Evolutionary conservation across 306 rosid species (phyloP).

Genomic region (Glycine latifolia): DNA sequence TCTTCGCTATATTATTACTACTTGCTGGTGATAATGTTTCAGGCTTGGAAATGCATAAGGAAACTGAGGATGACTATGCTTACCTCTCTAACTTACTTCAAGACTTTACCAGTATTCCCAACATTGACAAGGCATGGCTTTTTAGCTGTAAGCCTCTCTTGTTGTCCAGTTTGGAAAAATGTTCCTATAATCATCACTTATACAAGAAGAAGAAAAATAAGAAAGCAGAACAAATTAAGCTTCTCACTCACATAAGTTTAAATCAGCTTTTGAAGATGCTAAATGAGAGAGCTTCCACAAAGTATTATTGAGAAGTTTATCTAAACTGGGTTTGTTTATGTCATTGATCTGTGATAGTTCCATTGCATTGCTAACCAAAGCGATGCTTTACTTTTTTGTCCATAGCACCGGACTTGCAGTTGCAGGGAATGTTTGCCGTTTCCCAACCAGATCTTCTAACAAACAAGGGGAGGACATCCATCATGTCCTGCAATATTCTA

Average conservation of each 20-base stretch:
- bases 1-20: background rate
- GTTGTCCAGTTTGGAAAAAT: background rate
- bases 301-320: background rate
- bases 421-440: slow-evolving; percentile 64
- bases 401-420: slow-evolving; percentile 54
- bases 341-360: background rate
- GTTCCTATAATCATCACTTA: background rate
- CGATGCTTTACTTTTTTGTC: slow-evolving; percentile 18
- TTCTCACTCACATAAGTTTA: background rate
- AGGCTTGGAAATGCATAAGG: slow-evolving; percentile 50
- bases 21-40: background rate
- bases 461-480: slow-evolving; percentile 68
- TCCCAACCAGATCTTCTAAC: slow-evolving; percentile 70
- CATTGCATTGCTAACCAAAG: slow-evolving; percentile 11
- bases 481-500: slow-evolving; percentile 58
- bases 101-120: slow-evolving; percentile 67
- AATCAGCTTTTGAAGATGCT: background rate
- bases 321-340: background rate
- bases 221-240: background rate
- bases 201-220: background rate
- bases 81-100: slow-evolving; percentile 72
- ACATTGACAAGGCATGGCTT: slow-evolving; percentile 82
- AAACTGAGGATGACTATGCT: slow-evolving; percentile 69
- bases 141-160: slow-evolving; percentile 52
- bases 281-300: background rate